Percentiles rank a stretch among this genome's conserved stretches.
phyloP scores from a whole-genome alignment of 2,329 filamentous ascomycete genomes.

The Metarhizium guizhouense region DNA sequence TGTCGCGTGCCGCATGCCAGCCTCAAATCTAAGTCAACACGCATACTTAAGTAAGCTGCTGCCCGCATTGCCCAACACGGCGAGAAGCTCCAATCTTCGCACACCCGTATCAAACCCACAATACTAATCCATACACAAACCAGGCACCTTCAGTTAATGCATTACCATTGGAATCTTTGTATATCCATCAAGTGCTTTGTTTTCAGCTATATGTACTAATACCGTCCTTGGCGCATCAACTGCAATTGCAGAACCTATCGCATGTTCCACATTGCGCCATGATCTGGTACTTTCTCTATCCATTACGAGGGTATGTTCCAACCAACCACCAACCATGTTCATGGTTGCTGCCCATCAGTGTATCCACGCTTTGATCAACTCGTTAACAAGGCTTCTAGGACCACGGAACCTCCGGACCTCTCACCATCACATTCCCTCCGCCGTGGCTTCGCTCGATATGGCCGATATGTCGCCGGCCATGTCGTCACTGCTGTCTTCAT shows the following conservation, averaged over 20 bases:
- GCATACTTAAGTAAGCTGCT: no score
- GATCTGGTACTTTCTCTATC: constrained; percentile 9
- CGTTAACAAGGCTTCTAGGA: constrained; percentile 37
- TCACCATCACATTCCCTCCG: constrained; percentile 57
- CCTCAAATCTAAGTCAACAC: neutral
- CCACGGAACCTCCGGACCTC: constrained; percentile 63
- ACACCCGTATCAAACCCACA: neutral
- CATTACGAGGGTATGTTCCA: constrained; percentile 6
- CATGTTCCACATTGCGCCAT: neutral
- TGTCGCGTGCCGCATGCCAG: neutral
- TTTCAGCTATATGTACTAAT: no score
- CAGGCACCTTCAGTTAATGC: neutral
- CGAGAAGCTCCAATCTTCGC: neutral
- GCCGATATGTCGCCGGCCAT: constrained; percentile 61
- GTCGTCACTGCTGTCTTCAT: constrained; percentile 66
- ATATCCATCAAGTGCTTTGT: no score
- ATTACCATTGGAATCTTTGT: no score
- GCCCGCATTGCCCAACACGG: no score
- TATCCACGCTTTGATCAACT: neutral
- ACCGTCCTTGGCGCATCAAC: no score
- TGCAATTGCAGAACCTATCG: no score
- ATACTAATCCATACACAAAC: neutral
- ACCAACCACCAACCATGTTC: neutral
- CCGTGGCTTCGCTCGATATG: constrained; percentile 57
- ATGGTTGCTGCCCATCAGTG: neutral